These are phyloP conservation scores for Chlamydomonas sphaeroides DNA, from an alignment of 139 green algal species.

Conservation along the genomic window DNA sequence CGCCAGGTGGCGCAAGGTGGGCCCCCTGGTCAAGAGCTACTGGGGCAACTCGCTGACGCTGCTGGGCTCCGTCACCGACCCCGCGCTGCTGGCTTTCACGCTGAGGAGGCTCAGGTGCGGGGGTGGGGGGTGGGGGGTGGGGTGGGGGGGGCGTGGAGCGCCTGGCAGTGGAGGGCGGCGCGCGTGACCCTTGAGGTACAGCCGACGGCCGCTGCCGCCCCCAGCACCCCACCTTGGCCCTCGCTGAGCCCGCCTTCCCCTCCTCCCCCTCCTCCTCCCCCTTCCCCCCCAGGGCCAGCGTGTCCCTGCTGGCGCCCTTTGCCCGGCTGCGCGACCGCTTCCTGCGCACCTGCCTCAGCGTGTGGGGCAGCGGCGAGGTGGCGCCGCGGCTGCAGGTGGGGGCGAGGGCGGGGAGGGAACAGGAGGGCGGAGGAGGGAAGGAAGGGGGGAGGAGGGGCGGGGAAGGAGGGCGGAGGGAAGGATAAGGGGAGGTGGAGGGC, in stretches of 20 bases:
- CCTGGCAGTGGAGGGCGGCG: neutral
- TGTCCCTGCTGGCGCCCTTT: conserved; percentile 77
- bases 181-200: too few relatives aligned
- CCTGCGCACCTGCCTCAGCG: conserved; percentile 74
- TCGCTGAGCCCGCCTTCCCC: neutral
- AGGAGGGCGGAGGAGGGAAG: too few relatives aligned
- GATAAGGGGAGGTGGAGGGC: too few relatives aligned
- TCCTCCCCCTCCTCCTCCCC: neutral
- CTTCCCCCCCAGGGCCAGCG: neutral
- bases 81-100: conserved; percentile 77
- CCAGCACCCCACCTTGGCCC: too few relatives aligned
- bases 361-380: conserved; percentile 79
- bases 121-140: neutral
- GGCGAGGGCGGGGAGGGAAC: too few relatives aligned
- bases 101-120: conserved; percentile 75
- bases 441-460: too few relatives aligned
- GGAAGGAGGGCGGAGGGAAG: too few relatives aligned
- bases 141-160: neutral
- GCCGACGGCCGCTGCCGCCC: too few relatives aligned
- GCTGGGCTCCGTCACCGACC: conserved; percentile 77
- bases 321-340: conserved; percentile 76
- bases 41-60: conserved; percentile 96
- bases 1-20: conserved; percentile 69
- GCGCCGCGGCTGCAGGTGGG: conserved; percentile 74
- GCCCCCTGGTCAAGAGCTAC: conserved; percentile 88